A percentile compares a stretch with the other conserved stretches of the same genome.
phyloP scores from a whole-genome alignment of 129 eudicot genomes.

The Flaveria robusta region DNA sequence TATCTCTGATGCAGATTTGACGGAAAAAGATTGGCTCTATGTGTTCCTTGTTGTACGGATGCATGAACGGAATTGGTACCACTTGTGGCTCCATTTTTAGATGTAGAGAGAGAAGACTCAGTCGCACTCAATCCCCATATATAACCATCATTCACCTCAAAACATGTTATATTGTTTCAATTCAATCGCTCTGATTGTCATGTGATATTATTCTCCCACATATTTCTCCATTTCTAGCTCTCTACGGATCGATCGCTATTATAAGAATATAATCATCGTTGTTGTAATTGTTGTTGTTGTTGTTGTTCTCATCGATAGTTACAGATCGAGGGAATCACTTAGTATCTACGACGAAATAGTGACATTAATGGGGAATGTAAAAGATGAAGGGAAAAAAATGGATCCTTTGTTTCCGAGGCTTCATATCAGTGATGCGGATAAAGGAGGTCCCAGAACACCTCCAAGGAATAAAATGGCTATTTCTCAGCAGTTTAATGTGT shows the following conservation, averaged over 20 bases:
- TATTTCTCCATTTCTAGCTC: conserved; percentile 35
- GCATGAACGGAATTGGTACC: conserved; percentile 17
- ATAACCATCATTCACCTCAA: conserved; percentile 24
- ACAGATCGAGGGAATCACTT: too few relatives aligned
- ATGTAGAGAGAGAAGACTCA: conserved; percentile 36
- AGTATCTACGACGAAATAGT: neutral
- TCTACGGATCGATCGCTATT: conserved; percentile 30
- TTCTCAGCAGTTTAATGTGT: conserved; percentile 49
- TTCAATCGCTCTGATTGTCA: neutral
- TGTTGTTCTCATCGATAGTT: neutral
- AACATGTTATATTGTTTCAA: conserved; percentile 25
- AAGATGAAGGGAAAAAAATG: conserved; percentile 62
- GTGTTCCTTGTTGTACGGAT: conserved; percentile 33
- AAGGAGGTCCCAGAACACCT: conserved; percentile 70
- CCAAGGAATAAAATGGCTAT: conserved; percentile 79
- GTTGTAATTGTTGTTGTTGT: neutral
- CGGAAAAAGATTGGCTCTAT: conserved; percentile 45
- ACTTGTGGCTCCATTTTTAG: conserved; percentile 16
- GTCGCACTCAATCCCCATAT: conserved; percentile 31
- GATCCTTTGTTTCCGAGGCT: conserved; percentile 85
- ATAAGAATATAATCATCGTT: neutral
- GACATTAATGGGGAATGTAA: conserved; percentile 53
- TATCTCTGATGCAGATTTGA: conserved; percentile 38
- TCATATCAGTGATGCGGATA: conserved; percentile 56
- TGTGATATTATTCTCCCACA: conserved; percentile 27